phyloP scores from a whole-genome alignment of 2,329 filamentous ascomycete genomes.

The Trichoderma oligosporum region DNA sequence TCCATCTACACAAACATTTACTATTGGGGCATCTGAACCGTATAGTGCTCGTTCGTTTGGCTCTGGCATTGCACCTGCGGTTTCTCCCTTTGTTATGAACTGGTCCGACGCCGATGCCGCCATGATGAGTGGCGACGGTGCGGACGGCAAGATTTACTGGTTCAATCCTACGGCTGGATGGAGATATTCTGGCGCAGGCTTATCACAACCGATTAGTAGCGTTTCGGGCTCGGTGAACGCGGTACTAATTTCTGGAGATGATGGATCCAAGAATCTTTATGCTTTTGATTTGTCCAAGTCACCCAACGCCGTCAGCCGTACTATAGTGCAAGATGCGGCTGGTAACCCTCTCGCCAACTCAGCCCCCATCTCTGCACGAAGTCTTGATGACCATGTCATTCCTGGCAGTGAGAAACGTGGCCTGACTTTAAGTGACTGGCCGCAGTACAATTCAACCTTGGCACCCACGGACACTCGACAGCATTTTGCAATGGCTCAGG shows the following conservation, averaged over 20 bases:
- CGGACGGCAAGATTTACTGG: slow-evolving; percentile 65
- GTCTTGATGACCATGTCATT: slow-evolving; percentile 27
- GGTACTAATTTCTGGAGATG: slow-evolving; percentile 64
- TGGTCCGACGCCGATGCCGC: slow-evolving; percentile 70
- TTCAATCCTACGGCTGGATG: slow-evolving; percentile 64
- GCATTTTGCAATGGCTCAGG: slow-evolving; percentile 70
- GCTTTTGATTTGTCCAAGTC: slow-evolving; percentile 70
- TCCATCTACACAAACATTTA: slow-evolving; percentile 70
- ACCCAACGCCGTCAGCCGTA: slow-evolving; percentile 71
- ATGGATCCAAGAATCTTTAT: slow-evolving; percentile 74
- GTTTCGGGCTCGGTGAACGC: slow-evolving; percentile 56
- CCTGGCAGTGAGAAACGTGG: slow-evolving; percentile 29
- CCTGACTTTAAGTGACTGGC: slow-evolving; percentile 64
- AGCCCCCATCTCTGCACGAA: slow-evolving; percentile 36
- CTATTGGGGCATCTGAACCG: slow-evolving; percentile 63
- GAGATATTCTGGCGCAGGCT: slow-evolving; percentile 60
- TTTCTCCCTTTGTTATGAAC: slow-evolving; percentile 66
- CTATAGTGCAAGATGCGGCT: slow-evolving; percentile 60
- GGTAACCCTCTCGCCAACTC: slow-evolving; percentile 52
- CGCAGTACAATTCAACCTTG: slow-evolving; percentile 70
- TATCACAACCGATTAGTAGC: slow-evolving; percentile 59
- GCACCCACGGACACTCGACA: slow-evolving; percentile 61
- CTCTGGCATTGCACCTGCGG: slow-evolving; percentile 57
- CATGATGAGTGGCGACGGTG: slow-evolving; percentile 65
- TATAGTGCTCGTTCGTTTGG: slow-evolving; percentile 58